These are phyloP conservation scores for Grosmannia clavigera DNA, from an alignment of 2,329 filamentous ascomycete species.

Conservation along the genomic window DNA sequence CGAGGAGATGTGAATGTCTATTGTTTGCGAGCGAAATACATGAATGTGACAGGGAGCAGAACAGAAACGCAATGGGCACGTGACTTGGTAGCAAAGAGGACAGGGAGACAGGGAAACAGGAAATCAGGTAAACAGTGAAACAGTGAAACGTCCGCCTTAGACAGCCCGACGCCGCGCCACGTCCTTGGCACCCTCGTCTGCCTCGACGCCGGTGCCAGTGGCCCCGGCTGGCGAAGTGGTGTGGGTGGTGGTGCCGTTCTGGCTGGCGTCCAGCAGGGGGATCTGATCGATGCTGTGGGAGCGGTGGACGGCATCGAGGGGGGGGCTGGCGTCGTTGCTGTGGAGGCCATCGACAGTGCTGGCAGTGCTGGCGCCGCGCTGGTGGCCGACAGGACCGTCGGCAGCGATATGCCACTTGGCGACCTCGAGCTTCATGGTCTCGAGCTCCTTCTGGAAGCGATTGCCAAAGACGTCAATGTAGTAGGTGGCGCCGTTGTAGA, in stretches of 20 bases:
- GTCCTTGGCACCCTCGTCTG: conserved; percentile 30
- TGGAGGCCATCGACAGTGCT: not conserved
- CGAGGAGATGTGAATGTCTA: too few relatives aligned
- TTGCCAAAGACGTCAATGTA: conserved; percentile 98
- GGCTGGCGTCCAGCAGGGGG: conserved; percentile 36
- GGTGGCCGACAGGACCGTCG: conserved; percentile 19
- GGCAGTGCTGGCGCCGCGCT: not conserved
- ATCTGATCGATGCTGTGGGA: conserved; percentile 38
- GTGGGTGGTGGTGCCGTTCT: not conserved
- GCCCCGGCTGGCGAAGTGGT: conserved; percentile 4
- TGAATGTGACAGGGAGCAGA: too few relatives aligned
- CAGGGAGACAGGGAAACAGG: too few relatives aligned
- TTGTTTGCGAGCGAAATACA: too few relatives aligned
- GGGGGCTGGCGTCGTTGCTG: conserved; percentile 9
- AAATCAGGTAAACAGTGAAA: too few relatives aligned
- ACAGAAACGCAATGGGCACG: too few relatives aligned
- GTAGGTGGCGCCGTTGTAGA: conserved; percentile 93
- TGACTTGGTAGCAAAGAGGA: too few relatives aligned
- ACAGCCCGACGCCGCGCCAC: conserved; percentile 28
- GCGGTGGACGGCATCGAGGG: conserved; percentile 9
- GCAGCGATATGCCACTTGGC: conserved; percentile 60
- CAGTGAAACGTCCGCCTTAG: not conserved
- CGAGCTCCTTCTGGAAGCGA: conserved; percentile 90
- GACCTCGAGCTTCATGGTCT: conserved; percentile 78
- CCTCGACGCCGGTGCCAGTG: conserved; percentile 12